Evolutionary conservation across 2,329 filamentous ascomycete genomes (phyloP), one percentile per base, ranked within the genome.

Genomic region (Fusarium subglutinans): DNA sequence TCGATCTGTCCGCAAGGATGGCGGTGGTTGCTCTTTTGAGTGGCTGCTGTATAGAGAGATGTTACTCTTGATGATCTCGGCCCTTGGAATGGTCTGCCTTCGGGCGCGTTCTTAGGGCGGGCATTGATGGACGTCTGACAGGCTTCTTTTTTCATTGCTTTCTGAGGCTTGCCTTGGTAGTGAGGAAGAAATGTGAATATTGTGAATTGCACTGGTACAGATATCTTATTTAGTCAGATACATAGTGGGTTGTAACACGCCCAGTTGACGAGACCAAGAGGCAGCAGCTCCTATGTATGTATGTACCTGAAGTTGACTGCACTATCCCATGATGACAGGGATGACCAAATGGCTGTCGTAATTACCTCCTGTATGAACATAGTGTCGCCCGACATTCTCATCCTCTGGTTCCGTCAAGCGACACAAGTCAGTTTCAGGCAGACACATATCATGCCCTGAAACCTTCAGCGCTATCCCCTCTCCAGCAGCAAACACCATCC

Each of bases 91-190:
- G 86, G 88, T 92, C 89, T 90, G 91, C 90, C 90, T 91, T 95
- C 86, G 93, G 93, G 91, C 92, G 89, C 89, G 87, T 84, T 87
- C 85, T 85, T 86, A 86, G 92, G 93, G 92, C 93, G 93, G 93
- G 93, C 90, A 88, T 89, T 87, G 93, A 93, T 88, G 92, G 92
- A 93, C 90, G 93, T 95, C 94, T 96, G 94, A 96, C 94, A 94
- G 93, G 88, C 83, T 80, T 72, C 14, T 35, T 79, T 74, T 90
- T 90, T 89, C 86, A 84, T 88, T 89, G 80, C 83, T 81, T 22
- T 77, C 81, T 79, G 76, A 84, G 82, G 86, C 85, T 84, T 81
- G 76, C 84, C 82, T 79, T 78, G 81, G 86, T 70, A 74, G 85
- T 80, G 86, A 90, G 80, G 89, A 90, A 90, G 87, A 86, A 76